Base-by-base conservation (phyloP, 768 basidiomycete species). In the Boletellus emodensis region DNA sequence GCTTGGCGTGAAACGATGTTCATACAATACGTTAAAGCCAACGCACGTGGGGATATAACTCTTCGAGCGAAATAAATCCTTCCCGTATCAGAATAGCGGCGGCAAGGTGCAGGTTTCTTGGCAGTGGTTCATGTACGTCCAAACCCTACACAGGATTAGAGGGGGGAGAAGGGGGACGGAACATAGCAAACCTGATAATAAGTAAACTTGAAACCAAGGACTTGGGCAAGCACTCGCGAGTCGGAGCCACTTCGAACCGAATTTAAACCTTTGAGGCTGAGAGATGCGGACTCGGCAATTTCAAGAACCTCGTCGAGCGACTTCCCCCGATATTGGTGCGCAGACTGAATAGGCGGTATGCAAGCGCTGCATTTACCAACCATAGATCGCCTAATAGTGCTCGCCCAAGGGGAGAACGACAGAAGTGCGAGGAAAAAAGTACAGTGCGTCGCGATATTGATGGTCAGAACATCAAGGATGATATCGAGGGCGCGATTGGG, bases 191-290 rank as follows among this genome's bases (percentile, higher is more conserved):
- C 94, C 72, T 94, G 87, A 68, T 95, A 94, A 65, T 86, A 84
- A 9, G 80, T 78, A 61, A 96, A 95, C 69, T 99, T 99, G 79
- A 98, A 98, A n/a, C 96, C 96, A 18, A 99, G 73, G 7, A 98
- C 89, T 71, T 99, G 94, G 13, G 91, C 85, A 49, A 90, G 71
- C 18, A 90, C 85, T 44, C 81, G 77, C 22, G 84, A 74, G 44
- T 80, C 73, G 24, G 63, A 61, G 4, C 61, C 58, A 13, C 62
- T 59, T 47, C 60, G 36, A 46, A 46, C 22, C 59, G 51, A 14
- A 40, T 35, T 20, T 47, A 56, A 40, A 4, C 44, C 48, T 13
- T 51, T 54, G 24, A 20, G 14, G 18, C 32, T 17, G 28, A 52
- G 40, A 34, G 58, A 55, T 9, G 44, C 33, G 1, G 48, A 43